These are phyloP conservation scores for Chlamydomonas reinhardtii DNA, from an alignment of 163 green algal species.

Conservation along the genomic window DNA sequence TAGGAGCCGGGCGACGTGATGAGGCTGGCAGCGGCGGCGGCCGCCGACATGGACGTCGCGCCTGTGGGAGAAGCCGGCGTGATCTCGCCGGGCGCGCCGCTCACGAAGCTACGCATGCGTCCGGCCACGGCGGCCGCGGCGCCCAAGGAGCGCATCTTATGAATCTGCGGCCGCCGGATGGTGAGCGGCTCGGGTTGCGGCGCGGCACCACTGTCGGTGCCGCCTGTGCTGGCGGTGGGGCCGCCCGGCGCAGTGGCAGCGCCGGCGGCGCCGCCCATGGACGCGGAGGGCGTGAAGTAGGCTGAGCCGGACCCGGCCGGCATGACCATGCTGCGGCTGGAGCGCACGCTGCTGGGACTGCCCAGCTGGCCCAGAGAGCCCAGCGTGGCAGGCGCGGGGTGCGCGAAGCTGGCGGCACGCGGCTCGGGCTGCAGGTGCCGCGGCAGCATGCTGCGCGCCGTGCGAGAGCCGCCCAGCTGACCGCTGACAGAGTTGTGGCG, in stretches of 20 bases:
- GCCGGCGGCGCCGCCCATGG: too few species aligned
- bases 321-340: background rate
- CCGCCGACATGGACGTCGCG: background rate
- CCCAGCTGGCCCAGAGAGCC: background rate
- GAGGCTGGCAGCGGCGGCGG: background rate
- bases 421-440: background rate
- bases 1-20: slow-evolving; percentile 7
- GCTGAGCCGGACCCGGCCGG: background rate
- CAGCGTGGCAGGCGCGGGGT: slow-evolving; percentile 6
- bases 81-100: slow-evolving; percentile 36
- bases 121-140: background rate
- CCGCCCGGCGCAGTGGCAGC: background rate
- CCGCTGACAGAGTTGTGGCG: background rate
- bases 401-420: slow-evolving; percentile 22
- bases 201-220: background rate
- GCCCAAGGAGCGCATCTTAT: slow-evolving; percentile 37
- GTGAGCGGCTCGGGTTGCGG: background rate
- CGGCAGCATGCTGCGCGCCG: slow-evolving; percentile 13
- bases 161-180: slow-evolving; percentile 36
- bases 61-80: background rate
- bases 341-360: background rate
- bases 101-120: background rate
- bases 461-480: background rate
- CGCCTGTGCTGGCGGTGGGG: background rate
- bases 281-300: background rate